phyloP scores from a whole-genome alignment of 176 grass and related monocot genomes.

The Bolboschoenus planiculmis region DNA sequence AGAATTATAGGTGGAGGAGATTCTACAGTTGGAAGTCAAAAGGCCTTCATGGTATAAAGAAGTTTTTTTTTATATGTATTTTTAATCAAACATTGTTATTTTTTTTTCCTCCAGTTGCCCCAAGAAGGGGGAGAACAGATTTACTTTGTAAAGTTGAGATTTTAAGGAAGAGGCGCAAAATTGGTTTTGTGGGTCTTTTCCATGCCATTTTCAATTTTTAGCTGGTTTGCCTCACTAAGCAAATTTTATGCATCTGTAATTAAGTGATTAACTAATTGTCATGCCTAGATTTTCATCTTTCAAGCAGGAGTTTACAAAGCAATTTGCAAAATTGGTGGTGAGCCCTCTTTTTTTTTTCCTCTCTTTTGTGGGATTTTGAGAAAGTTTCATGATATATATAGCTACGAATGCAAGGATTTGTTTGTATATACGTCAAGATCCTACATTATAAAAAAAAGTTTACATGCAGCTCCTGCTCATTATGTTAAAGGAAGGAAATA shows the following conservation, averaged over 20 bases:
- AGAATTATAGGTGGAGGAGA: background rate
- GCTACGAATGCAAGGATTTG: background rate
- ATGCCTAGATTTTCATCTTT: background rate
- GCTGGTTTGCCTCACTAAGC: background rate
- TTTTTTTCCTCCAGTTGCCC: background rate
- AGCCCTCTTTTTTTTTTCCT: background rate
- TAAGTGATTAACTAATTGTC: slow-evolving; percentile 12
- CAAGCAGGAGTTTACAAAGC: background rate
- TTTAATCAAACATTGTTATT: background rate
- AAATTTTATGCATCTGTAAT: slow-evolving; percentile 9
- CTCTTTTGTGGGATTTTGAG: background rate
- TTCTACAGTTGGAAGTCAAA: background rate
- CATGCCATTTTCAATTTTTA: background rate
- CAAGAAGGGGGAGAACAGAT: background rate
- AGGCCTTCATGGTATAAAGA: background rate
- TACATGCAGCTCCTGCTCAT: background rate
- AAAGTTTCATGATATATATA: background rate
- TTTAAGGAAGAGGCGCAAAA: slow-evolving; percentile 18
- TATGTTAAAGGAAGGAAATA: background rate
- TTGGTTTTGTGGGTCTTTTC: background rate
- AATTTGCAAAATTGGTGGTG: background rate
- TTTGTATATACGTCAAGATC: background rate
- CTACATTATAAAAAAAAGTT: background rate
- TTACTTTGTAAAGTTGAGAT: slow-evolving; percentile 24
- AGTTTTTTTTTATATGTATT: background rate